A percentile compares a stretch with the other conserved stretches of the same genome.
Evolutionary conservation across 2,329 filamentous ascomycete genomes (phyloP).

Genomic region (Fusarium metavorans): DNA sequence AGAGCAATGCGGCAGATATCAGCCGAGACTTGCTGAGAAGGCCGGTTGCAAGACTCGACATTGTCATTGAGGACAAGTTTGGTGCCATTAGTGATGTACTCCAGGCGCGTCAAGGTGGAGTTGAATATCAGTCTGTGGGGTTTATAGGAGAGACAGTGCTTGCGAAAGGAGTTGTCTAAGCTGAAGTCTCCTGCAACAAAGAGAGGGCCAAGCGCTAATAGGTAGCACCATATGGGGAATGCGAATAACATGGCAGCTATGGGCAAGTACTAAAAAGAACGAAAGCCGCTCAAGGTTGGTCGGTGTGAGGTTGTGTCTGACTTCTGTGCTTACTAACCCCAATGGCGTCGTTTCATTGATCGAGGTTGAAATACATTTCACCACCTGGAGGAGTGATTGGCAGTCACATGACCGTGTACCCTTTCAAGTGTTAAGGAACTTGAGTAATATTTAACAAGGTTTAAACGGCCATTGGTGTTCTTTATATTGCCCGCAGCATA

Average conservation of each 20-base stretch:
- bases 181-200: background rate
- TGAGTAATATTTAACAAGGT: background rate
- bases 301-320: background rate
- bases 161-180: conserved; percentile 2
- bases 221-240: background rate
- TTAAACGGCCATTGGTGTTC: background rate
- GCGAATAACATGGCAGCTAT: background rate
- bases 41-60: conserved; percentile 18
- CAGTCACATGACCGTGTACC: background rate
- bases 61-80: conserved; percentile 6
- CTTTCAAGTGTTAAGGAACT: background rate
- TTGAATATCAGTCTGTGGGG: conserved; percentile 4
- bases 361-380: background rate
- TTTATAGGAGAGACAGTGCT: conserved; percentile 1
- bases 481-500: background rate
- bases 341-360: background rate
- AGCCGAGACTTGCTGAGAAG: conserved; percentile 4
- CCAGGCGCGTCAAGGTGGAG: conserved; percentile 20
- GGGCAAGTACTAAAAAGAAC: accelerated
- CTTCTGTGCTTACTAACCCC: background rate
- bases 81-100: conserved; percentile 8
- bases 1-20: conserved; percentile 21
- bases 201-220: background rate
- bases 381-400: background rate
- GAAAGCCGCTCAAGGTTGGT: background rate